These are phyloP conservation scores for Sphenostylis stenocarpa DNA, from an alignment of 306 rosid species.

Conservation along the genomic window DNA sequence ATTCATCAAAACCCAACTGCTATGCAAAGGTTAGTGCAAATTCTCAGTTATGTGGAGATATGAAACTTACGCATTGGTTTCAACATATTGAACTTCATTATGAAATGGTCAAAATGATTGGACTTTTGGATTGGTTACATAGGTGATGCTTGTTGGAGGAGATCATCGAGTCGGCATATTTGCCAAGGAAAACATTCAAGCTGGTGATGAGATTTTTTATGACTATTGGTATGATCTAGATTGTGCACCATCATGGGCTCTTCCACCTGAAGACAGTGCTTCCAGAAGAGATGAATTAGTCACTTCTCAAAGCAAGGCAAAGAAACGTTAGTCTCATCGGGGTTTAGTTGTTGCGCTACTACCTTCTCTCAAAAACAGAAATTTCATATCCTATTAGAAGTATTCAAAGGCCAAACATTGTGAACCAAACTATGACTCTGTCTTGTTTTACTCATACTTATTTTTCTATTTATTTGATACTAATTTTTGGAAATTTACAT, in stretches of 20 bases:
- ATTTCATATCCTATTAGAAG: too few species aligned
- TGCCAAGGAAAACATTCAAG: neutral
- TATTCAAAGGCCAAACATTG: too few species aligned
- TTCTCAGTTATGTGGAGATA: neutral
- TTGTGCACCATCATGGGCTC: neutral
- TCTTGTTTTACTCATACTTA: too few species aligned
- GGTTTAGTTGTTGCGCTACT: too few species aligned
- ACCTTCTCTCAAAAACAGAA: too few species aligned
- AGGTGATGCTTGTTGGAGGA: neutral
- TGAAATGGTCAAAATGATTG: neutral
- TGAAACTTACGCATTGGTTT: neutral
- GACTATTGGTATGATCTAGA: neutral
- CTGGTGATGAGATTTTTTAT: neutral
- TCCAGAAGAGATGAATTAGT: neutral
- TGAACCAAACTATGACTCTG: too few species aligned
- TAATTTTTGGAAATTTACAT: too few species aligned
- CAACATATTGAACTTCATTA: neutral
- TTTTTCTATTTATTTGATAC: too few species aligned
- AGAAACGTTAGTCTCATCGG: neutral
- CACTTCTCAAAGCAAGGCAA: neutral
- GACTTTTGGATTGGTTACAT: neutral
- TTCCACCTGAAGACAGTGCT: neutral
- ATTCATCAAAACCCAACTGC: neutral
- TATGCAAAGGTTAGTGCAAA: neutral
- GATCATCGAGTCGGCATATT: neutral